Evolutionary conservation across 2,329 filamentous ascomycete species (phyloP), one percentile per base, ranked within the genome.

Genomic region (Fusarium haematococcum): DNA sequence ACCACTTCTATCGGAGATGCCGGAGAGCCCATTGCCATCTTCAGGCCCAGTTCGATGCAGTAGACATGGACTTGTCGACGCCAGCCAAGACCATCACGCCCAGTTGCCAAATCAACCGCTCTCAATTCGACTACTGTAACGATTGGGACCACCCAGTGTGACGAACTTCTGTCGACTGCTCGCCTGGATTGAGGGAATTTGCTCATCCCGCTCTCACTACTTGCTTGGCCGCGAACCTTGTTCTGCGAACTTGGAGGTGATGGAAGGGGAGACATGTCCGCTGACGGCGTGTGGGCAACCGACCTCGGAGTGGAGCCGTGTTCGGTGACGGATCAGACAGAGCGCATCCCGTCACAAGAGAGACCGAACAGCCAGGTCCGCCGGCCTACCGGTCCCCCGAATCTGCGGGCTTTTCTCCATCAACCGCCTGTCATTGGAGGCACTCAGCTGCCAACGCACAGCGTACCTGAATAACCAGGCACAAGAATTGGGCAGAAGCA

Each of bases 251-350:
- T 50, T 48, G 25, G 56, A 33, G 61, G 25, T 61, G 25, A 60
- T 50, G 25, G 33, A 37, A 61, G 59, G 48, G 52, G 60, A 59
- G 50, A 68, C 20, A 60, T 73, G 50, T 64, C 54, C 63, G 67
- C 52, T 61, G 63, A 59, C 20, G 41, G 52, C 59, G 52, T 39
- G 60, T 62, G 52, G 50, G 56, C 60, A 37, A 48, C 62, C 66
- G 70, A 60, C 56, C 50, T 48, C 56, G 67, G 68, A 63, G 74
- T 68, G 72, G 72, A 67, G 63, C 50, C 52, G 23, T 52, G 30
- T 33, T 77, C 71, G 71, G 75, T 72, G 68, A 74, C 74, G 62
- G 75, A 74, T 69, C 71, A 68, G 56, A 68, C 37, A 59, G 68
- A 71, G 67, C 61, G 60, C 32, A 50, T 68, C 65, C 37, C 33